phyloP scores from a whole-genome alignment of 108 stramenopile genomes.

The Cyclotella kingstonii region DNA sequence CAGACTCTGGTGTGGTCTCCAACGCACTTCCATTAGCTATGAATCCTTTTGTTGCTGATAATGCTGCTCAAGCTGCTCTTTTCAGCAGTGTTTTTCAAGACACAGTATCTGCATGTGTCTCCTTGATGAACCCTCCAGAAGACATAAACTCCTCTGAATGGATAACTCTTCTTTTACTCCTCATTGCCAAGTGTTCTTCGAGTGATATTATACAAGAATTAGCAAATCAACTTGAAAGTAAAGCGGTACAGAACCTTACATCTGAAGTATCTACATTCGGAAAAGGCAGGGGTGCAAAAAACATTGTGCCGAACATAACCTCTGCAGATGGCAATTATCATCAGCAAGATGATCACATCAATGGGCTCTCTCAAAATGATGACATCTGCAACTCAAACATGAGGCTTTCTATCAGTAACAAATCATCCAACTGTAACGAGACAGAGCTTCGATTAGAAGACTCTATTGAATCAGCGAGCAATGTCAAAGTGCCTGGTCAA shows the following conservation, averaged over 20 bases:
- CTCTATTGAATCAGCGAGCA: too few relatives aligned
- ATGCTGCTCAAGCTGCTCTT: constrained; percentile 67
- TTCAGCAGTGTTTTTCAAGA: constrained; percentile 75
- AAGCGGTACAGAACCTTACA: constrained; percentile 15
- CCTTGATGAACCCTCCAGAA: constrained; percentile 55
- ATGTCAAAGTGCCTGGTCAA: too few relatives aligned
- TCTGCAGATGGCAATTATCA: constrained; percentile 17
- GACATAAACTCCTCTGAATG: constrained; percentile 73
- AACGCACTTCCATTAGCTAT: constrained; percentile 70
- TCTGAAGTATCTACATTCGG: constrained; percentile 27
- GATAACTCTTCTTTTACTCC: constrained; percentile 60
- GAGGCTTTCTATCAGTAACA: too few relatives aligned
- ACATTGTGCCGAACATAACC: constrained; percentile 33
- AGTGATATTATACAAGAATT: constrained; percentile 71
- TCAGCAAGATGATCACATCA: too few relatives aligned
- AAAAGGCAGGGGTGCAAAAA: constrained; percentile 31
- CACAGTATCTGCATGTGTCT: constrained; percentile 57
- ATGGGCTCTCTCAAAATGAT: too few relatives aligned
- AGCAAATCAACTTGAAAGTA: constrained; percentile 35
- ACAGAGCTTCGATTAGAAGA: too few relatives aligned
- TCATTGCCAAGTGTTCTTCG: constrained; percentile 76
- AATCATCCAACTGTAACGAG: too few relatives aligned
- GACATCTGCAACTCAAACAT: too few relatives aligned
- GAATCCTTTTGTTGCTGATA: constrained; percentile 77
- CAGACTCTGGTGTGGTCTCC: constrained; percentile 49